These are phyloP conservation scores for Fusarium agapanthi DNA, from an alignment of 2,329 filamentous ascomycete species.

Conservation along the genomic window DNA sequence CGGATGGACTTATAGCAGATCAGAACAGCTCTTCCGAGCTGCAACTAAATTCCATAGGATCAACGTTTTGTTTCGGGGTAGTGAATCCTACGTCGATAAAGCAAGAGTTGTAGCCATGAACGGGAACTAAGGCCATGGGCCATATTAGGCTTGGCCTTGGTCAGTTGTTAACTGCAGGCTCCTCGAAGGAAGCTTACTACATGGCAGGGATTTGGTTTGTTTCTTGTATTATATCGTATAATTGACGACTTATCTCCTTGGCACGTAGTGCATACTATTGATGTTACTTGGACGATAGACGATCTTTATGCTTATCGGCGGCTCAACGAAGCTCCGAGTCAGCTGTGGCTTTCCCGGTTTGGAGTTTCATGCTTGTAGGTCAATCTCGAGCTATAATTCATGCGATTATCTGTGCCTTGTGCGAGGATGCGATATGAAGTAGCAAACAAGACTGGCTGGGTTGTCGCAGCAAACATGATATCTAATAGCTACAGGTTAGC, in stretches of 20 bases:
- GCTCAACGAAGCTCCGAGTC: neutral
- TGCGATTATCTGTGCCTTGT: neutral
- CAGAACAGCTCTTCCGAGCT: too few species aligned
- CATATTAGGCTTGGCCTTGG: too few species aligned
- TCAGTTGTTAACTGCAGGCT: neutral
- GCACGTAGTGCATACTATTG: too few species aligned
- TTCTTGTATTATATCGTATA: neutral
- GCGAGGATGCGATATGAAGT: neutral
- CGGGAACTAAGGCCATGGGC: neutral
- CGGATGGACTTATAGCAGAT: accelerated
- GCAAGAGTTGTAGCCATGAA: neutral
- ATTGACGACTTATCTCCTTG: neutral
- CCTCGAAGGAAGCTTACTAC: too few species aligned
- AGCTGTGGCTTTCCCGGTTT: neutral
- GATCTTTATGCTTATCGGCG: neutral
- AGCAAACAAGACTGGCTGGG: neutral
- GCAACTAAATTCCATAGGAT: too few species aligned
- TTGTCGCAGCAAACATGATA: neutral
- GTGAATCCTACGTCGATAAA: neutral
- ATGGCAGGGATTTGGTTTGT: neutral
- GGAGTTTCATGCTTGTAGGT: neutral
- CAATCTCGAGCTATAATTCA: neutral
- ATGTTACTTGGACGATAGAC: neutral
- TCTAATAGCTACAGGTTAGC: neutral
- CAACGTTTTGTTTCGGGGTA: neutral